A percentile compares a stretch with the other conserved stretches of the same genome.
Evolutionary conservation across 441 rosid species (phyloP).

Genomic region (Gossypium davidsonii): DNA sequence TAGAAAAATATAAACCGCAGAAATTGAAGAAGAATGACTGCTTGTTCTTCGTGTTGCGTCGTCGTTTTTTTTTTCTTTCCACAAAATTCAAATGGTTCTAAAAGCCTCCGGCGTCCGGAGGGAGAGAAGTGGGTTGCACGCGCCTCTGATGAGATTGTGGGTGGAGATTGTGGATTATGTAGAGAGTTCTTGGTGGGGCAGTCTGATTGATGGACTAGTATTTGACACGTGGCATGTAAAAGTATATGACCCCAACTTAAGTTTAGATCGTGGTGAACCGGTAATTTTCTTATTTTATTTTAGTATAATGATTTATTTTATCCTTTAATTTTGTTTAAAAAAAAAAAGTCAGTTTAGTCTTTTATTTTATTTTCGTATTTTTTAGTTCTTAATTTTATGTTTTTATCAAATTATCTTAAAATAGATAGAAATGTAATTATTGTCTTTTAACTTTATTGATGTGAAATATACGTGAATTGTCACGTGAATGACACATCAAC

Average conservation of each 20-base stretch:
- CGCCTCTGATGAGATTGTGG: not conserved
- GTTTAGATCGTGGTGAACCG: too few species aligned
- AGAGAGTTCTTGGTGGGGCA: not conserved
- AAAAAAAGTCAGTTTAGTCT: too few species aligned
- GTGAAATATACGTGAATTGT: too few species aligned
- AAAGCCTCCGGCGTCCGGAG: not conserved
- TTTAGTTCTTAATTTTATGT: too few species aligned
- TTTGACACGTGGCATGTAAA: not conserved
- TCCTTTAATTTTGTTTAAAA: too few species aligned
- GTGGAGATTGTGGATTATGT: not conserved
- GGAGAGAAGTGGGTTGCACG: not conserved
- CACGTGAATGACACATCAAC: too few species aligned
- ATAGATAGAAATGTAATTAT: fast-evolving
- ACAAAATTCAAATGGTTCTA: not conserved
- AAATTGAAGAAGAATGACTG: not conserved
- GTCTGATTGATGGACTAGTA: not conserved
- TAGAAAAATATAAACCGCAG: not conserved
- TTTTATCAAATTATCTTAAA: too few species aligned
- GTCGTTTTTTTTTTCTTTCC: not conserved
- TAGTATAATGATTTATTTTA: too few species aligned
- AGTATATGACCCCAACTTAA: too few species aligned
- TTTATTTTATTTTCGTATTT: too few species aligned
- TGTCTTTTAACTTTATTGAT: too few species aligned
- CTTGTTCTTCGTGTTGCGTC: not conserved
- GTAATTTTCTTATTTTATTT: too few species aligned